Evolutionary conservation across 2,329 filamentous ascomycete species (phyloP).

Genomic region (Trichoderma koningii): DNA sequence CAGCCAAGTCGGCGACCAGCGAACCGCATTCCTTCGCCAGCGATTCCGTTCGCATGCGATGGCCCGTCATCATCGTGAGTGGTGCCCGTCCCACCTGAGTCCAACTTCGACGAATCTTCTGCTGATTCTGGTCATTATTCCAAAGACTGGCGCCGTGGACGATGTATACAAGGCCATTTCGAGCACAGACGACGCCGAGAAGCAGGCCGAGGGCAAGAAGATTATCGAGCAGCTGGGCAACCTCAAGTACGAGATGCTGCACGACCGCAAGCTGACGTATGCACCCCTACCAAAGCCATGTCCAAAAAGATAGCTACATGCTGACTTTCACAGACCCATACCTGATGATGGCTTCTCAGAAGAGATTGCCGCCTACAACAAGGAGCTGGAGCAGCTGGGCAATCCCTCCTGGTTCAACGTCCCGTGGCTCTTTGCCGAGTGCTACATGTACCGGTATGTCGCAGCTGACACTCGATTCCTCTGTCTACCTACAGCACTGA

Average conservation of each 20-base stretch:
- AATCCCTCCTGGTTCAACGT: constrained; percentile 78
- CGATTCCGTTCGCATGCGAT: constrained; percentile 80
- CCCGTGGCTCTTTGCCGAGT: constrained; percentile 90
- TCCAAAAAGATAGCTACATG: constrained; percentile 12
- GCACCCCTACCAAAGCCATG: constrained; percentile 32
- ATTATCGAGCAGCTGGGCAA: constrained; percentile 77
- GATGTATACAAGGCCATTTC: constrained; percentile 80
- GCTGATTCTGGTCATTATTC: background rate
- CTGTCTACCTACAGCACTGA: background rate
- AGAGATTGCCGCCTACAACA: constrained; percentile 82
- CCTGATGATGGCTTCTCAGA: constrained; percentile 76
- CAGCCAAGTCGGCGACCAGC: constrained; percentile 75
- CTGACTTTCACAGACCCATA: constrained; percentile 58
- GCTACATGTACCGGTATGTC: constrained; percentile 80
- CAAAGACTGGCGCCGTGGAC: constrained; percentile 85
- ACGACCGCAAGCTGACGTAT: constrained; percentile 77
- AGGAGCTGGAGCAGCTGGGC: constrained; percentile 74
- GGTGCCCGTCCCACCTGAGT: background rate
- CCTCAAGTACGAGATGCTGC: constrained; percentile 94
- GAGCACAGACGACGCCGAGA: constrained; percentile 61
- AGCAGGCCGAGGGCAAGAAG: constrained; percentile 77
- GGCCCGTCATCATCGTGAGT: constrained; percentile 87
- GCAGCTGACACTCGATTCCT: background rate
- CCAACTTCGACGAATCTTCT: background rate
- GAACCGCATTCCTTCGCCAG: constrained; percentile 87